A percentile compares a stretch with the other conserved stretches of the same genome.
Evolutionary conservation across 805 yeast species (phyloP).

Genomic region (Henningerozyma blattae): DNA sequence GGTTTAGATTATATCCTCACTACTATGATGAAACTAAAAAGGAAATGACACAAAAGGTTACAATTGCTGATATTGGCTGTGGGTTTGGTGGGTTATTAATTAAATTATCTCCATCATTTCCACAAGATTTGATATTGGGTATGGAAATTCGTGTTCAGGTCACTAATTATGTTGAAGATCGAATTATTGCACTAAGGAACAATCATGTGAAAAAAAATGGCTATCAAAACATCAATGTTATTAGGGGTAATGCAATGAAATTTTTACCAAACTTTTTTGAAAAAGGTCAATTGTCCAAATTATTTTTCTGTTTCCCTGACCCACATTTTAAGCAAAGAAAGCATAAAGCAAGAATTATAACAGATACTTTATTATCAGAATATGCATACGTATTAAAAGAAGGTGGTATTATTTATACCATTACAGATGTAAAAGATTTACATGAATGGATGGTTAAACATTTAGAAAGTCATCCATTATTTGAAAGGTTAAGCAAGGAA

Average conservation of each 20-base stretch:
- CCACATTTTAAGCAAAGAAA: slow-evolving; percentile 97
- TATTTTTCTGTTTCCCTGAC: slow-evolving; percentile 99
- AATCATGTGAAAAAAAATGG: slow-evolving; percentile 19
- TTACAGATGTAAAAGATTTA: slow-evolving; percentile 88
- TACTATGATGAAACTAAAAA: slow-evolving; percentile 31
- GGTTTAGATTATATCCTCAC: slow-evolving; percentile 68
- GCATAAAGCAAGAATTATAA: slow-evolving; percentile 92
- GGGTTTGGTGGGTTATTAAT: slow-evolving; percentile 91
- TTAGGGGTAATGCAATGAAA: slow-evolving; percentile 96
- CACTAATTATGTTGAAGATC: slow-evolving; percentile 91
- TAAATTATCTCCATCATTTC: slow-evolving; percentile 66
- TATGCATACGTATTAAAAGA: slow-evolving; percentile 83
- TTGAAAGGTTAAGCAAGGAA: slow-evolving; percentile 63
- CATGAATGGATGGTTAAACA: slow-evolving; percentile 96
- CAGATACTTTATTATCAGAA: slow-evolving; percentile 78
- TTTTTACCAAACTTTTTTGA: slow-evolving; percentile 88
- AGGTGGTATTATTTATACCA: slow-evolving; percentile 84
- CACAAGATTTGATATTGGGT: slow-evolving; percentile 68
- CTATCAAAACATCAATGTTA: slow-evolving; percentile 78
- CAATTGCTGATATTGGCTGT: slow-evolving; percentile 93
- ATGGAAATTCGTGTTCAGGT: slow-evolving; percentile 98
- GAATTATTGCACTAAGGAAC: slow-evolving; percentile 77
- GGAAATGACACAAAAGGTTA: slow-evolving; percentile 42
- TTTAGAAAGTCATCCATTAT: slow-evolving; percentile 80
- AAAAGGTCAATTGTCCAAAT: slow-evolving; percentile 72